These are phyloP conservation scores for Chiua virens DNA, from an alignment of 768 basidiomycete genomes.

Conservation along the genomic window DNA sequence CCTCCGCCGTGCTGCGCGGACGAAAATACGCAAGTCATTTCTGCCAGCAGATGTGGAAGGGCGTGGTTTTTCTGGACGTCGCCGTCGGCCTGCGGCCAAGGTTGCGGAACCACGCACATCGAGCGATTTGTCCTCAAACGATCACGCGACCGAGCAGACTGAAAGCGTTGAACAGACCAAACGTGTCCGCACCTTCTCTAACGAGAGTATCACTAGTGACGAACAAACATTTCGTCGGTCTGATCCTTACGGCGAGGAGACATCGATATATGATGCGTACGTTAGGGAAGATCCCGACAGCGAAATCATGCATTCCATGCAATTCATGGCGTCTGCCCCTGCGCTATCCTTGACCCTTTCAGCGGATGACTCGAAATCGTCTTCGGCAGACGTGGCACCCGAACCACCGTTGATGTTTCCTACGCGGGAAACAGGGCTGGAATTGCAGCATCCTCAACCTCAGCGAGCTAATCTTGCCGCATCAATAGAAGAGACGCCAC, in stretches of 20 bases:
- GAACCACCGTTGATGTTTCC: slow-evolving; percentile 34
- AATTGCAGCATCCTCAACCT: slow-evolving; percentile 68
- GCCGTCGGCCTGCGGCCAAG: slow-evolving; percentile 28
- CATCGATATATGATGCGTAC: slow-evolving; percentile 85
- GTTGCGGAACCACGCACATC: slow-evolving; percentile 54
- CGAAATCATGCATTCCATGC: slow-evolving; percentile 22
- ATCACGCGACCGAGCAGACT: slow-evolving; percentile 58
- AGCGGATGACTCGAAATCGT: slow-evolving; percentile 10
- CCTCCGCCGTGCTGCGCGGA: slow-evolving; percentile 87
- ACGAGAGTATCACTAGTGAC: slow-evolving; percentile 38
- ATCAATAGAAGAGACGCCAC: slow-evolving; percentile 39
- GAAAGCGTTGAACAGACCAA: slow-evolving; percentile 44
- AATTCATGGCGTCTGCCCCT: slow-evolving; percentile 23
- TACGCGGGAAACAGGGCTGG: slow-evolving; percentile 42
- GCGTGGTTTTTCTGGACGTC: slow-evolving; percentile 65
- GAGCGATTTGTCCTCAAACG: slow-evolving; percentile 62
- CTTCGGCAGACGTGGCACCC: slow-evolving; percentile 7
- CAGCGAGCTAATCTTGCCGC: slow-evolving; percentile 44
- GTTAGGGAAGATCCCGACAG: slow-evolving; percentile 55
- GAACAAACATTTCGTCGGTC: slow-evolving; percentile 48
- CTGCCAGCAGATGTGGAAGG: slow-evolving; percentile 75
- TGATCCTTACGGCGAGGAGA: slow-evolving; percentile 79
- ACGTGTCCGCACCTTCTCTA: slow-evolving; percentile 37
- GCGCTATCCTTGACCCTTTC: slow-evolving; percentile 25
- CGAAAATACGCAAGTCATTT: slow-evolving; percentile 89